Percentiles rank a stretch among this genome's conserved stretches.
These are phyloP conservation scores for Myrica gale DNA, from an alignment of 306 rosid genomes.

Conservation along the genomic window DNA sequence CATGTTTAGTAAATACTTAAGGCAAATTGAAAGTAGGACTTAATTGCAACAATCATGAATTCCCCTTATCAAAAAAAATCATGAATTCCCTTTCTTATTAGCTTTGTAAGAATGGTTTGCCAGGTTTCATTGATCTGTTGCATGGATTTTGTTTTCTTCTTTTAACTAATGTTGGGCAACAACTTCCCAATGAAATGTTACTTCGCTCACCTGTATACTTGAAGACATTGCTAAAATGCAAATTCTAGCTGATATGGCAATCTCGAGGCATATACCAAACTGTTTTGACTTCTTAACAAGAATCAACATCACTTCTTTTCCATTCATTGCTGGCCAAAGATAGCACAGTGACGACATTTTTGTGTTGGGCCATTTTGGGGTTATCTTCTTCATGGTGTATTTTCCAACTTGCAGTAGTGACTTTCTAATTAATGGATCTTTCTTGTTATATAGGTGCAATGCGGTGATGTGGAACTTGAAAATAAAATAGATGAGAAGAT, in stretches of 20 bases:
- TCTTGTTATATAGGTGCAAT: slow-evolving; percentile 71
- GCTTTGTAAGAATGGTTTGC: not conserved
- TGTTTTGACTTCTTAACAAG: not conserved
- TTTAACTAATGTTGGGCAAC: not conserved
- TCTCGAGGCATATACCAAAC: not conserved
- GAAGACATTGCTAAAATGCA: not conserved
- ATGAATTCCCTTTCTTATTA: not conserved
- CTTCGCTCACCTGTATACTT: not conserved
- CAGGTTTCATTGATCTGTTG: not conserved
- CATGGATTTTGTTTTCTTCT: not conserved
- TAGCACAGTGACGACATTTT: not conserved
- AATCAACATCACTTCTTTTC: not conserved
- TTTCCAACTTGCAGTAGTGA: not conserved
- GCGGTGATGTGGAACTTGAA: slow-evolving; percentile 86
- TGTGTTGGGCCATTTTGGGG: not conserved
- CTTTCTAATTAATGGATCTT: slow-evolving; percentile 4
- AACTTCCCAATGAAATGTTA: not conserved
- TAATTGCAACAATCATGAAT: not conserved
- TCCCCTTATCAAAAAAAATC: too few species aligned
- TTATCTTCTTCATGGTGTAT: not conserved
- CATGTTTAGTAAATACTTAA: not conserved
- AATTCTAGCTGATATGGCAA: not conserved
- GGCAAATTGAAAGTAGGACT: not conserved
- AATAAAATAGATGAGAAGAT: slow-evolving; percentile 93
- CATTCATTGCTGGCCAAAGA: not conserved